A percentile compares a stretch with the other conserved stretches of the same genome.
These are phyloP conservation scores for Aspergillus leporis DNA, from an alignment of 495 filamentous ascomycete species.

Conservation along the genomic window DNA sequence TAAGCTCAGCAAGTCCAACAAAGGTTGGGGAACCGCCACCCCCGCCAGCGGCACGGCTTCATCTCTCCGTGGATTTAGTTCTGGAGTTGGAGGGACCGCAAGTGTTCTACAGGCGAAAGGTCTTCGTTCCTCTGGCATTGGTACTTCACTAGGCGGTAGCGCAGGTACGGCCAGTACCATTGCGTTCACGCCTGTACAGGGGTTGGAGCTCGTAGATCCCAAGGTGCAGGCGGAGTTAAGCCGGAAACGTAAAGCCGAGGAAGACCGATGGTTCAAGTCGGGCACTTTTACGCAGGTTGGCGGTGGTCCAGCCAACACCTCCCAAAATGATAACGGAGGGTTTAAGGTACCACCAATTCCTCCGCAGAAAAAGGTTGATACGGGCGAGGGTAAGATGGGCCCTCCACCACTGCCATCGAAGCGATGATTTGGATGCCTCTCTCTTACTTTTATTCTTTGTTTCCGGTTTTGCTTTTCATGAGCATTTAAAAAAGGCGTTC, in stretches of 20 bases:
- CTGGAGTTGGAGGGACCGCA: slow-evolving; percentile 57
- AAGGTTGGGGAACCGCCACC: slow-evolving; percentile 85
- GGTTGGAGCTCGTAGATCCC: slow-evolving; percentile 92
- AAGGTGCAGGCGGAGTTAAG: slow-evolving; percentile 79
- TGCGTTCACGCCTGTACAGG: slow-evolving; percentile 92
- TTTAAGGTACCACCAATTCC: slow-evolving; percentile 55
- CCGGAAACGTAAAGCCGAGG: slow-evolving; percentile 88
- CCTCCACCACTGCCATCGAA: slow-evolving; percentile 37
- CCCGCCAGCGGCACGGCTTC: slow-evolving; percentile 65
- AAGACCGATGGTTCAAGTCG: slow-evolving; percentile 93
- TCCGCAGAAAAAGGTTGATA: slow-evolving; percentile 44
- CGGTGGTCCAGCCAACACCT: slow-evolving; percentile 33
- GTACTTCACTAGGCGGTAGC: slow-evolving; percentile 56
- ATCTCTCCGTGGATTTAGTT: slow-evolving; percentile 75
- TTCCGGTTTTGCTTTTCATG: slow-evolving; percentile 4
- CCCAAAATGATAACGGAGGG: slow-evolving; percentile 36
- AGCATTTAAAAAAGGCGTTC: slow-evolving; percentile 19
- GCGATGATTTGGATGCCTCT: slow-evolving; percentile 9
- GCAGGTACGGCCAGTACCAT: slow-evolving; percentile 82
- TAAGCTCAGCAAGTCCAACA: slow-evolving; percentile 90
- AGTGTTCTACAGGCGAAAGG: slow-evolving; percentile 72
- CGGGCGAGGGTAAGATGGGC: slow-evolving; percentile 46
- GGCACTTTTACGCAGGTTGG: slow-evolving; percentile 94
- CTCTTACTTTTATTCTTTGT: slow-evolving; percentile 9
- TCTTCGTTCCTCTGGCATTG: slow-evolving; percentile 74